Evolutionary conservation across 192 early-diverging fungal species (phyloP).

Genomic region (Ambispora gerdemannii): DNA sequence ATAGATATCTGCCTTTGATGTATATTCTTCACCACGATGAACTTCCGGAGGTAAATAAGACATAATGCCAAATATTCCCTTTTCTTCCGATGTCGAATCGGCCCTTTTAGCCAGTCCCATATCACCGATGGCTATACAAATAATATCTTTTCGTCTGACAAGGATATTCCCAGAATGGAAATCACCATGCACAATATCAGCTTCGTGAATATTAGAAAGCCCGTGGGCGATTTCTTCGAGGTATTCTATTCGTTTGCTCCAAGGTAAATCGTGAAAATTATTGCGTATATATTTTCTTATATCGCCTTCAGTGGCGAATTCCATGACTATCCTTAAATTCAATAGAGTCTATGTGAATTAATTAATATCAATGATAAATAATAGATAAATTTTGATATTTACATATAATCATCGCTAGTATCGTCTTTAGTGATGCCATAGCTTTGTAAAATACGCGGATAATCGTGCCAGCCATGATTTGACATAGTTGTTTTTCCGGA

Average conservation of each 20-base stretch:
- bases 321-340: no score
- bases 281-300: not conserved
- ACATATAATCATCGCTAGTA: no score
- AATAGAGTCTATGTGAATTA: no score
- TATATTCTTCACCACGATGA: not conserved
- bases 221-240: conserved; percentile 13
- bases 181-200: not conserved
- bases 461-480: conserved; percentile 1
- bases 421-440: not conserved
- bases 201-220: conserved; percentile 7
- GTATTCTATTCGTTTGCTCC: not conserved
- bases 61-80: not conserved
- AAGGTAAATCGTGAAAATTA: conserved; percentile 1
- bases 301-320: conserved; percentile 8
- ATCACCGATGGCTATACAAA: conserved; percentile 5
- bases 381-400: no score
- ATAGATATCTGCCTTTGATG: conserved; percentile 6
- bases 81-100: not conserved
- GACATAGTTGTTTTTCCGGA: not conserved
- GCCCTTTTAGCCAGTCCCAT: not conserved
- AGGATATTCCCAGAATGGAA: conserved; percentile 8
- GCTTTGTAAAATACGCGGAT: not conserved
- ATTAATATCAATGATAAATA: no score
- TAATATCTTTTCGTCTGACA: not conserved
- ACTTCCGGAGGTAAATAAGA: conserved; percentile 7